Conservation (phyloP, 2,329 filamentous ascomycete species). For the Exophiala dermatitidis region DNA sequence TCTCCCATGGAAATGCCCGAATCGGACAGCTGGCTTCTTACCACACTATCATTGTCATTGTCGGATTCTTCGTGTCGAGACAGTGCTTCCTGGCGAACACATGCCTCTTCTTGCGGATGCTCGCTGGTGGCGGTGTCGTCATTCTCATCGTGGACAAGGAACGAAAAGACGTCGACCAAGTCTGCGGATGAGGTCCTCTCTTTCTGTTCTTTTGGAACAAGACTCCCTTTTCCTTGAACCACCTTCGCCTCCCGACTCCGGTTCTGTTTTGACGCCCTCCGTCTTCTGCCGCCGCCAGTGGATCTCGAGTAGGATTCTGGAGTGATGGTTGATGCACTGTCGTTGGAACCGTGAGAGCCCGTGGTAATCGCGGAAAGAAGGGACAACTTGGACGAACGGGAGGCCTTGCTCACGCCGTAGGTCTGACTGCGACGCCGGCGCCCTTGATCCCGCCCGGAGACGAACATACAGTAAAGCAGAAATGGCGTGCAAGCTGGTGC, state of each 20-base stretch:
- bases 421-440: constrained; percentile 22
- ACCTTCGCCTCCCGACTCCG: constrained; percentile 1
- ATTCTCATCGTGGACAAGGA: constrained; percentile 22
- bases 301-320: constrained; percentile 25
- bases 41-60: constrained; percentile 21
- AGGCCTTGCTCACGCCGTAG: constrained; percentile 21
- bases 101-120: constrained; percentile 2
- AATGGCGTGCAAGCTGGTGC: not conserved
- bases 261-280: constrained; percentile 13
- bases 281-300: constrained; percentile 7
- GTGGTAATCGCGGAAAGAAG: constrained; percentile 25
- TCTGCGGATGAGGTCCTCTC: constrained; percentile 19
- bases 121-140: not conserved
- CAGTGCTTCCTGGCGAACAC: not conserved
- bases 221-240: constrained; percentile 1
- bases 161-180: constrained; percentile 23
- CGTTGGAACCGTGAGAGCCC: constrained; percentile 24
- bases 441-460: constrained; percentile 22
- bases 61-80: constrained; percentile 17
- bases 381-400: constrained; percentile 25
- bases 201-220: not conserved
- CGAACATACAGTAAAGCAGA: constrained; percentile 17
- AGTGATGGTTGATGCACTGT: constrained; percentile 23
- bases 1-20: constrained; percentile 33
- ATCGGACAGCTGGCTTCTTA: constrained; percentile 30